A percentile compares a stretch with the other conserved stretches of the same genome.
Evolutionary conservation across 1,284 basidiomycete species (phyloP).

Genomic region (Porogramme epimiltina): DNA sequence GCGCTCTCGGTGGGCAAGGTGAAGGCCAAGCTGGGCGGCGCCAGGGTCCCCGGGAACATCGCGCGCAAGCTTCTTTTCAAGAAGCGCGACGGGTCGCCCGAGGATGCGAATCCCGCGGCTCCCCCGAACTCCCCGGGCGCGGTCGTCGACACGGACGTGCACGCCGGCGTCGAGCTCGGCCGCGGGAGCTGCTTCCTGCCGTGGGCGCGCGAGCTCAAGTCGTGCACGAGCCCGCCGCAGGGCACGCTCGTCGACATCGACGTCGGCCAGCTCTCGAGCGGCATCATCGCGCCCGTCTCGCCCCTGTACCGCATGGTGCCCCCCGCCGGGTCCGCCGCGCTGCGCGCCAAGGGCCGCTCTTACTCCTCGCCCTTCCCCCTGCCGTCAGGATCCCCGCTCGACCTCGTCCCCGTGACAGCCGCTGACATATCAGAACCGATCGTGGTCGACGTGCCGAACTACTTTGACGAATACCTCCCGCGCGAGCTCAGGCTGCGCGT

Average conservation of each 20-base stretch:
- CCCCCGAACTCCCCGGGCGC: conserved; percentile 11
- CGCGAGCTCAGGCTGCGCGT: conserved; percentile 75
- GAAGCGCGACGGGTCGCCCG: conserved; percentile 41
- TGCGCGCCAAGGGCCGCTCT: conserved; percentile 59
- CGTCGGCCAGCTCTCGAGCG: conserved; percentile 22
- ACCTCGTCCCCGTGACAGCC: conserved; percentile 50
- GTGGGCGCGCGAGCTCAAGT: conserved; percentile 43
- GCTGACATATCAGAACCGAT: conserved; percentile 53
- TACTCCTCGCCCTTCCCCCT: conserved; percentile 64
- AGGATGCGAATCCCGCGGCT: conserved; percentile 1
- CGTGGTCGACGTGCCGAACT: conserved; percentile 42
- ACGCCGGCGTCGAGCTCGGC: conserved; percentile 25
- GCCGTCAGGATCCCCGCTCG: conserved; percentile 44
- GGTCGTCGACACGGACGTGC: conserved; percentile 21
- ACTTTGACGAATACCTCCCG: conserved; percentile 73
- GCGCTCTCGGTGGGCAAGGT: conserved; percentile 47
- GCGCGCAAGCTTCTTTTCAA: conserved; percentile 56
- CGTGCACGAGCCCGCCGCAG: conserved; percentile 29
- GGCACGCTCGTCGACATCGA: conserved; percentile 34
- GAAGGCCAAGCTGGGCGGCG: conserved; percentile 46
- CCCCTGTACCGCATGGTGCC: conserved; percentile 25
- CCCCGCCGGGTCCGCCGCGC: conserved; percentile 20
- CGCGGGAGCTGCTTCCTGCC: conserved; percentile 42
- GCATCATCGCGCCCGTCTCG: conserved; percentile 18
- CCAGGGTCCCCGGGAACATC: conserved; percentile 48